These are phyloP conservation scores for Cryptococcus amylolentus DNA, from an alignment of 1,284 basidiomycete species.

Conservation along the genomic window DNA sequence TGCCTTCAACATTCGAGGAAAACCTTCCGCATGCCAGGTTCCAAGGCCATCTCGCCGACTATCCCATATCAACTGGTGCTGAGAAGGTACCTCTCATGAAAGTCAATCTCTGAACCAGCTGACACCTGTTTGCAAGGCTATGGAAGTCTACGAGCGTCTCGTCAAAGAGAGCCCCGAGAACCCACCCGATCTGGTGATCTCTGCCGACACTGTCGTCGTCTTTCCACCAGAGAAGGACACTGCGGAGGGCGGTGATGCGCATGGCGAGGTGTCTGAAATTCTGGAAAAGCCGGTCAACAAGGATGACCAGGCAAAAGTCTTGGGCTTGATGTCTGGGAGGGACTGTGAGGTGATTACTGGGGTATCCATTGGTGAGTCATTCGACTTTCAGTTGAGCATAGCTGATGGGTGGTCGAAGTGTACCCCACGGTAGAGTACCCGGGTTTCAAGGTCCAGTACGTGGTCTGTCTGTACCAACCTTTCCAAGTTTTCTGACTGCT, in stretches of 20 bases:
- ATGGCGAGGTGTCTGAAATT: slow-evolving; percentile 40
- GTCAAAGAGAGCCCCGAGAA: slow-evolving; percentile 70
- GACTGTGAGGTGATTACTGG: slow-evolving; percentile 90
- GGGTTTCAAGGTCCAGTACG: slow-evolving; percentile 77
- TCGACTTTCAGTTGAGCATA: neutral
- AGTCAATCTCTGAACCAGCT: neutral
- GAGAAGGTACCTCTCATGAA: slow-evolving; percentile 61
- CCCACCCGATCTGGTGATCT: slow-evolving; percentile 89
- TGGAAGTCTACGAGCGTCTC: slow-evolving; percentile 85
- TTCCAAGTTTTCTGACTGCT: neutral
- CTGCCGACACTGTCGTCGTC: slow-evolving; percentile 86
- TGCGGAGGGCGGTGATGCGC: slow-evolving; percentile 22
- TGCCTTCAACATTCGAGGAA: slow-evolving; percentile 85
- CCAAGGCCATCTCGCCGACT: slow-evolving; percentile 74
- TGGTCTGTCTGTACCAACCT: neutral
- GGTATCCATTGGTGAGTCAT: slow-evolving; percentile 66
- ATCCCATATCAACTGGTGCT: slow-evolving; percentile 86
- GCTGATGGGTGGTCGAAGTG: slow-evolving; percentile 52
- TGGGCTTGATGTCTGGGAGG: slow-evolving; percentile 78
- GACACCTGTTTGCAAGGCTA: slow-evolving; percentile 53
- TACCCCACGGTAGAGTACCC: slow-evolving; percentile 80
- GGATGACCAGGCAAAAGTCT: slow-evolving; percentile 81
- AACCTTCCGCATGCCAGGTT: slow-evolving; percentile 66
- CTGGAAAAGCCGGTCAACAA: slow-evolving; percentile 83
- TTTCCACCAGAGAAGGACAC: slow-evolving; percentile 69